These are phyloP conservation scores for Tausonia pullulans DNA, from an alignment of 1,284 basidiomycete species.

Conservation along the genomic window DNA sequence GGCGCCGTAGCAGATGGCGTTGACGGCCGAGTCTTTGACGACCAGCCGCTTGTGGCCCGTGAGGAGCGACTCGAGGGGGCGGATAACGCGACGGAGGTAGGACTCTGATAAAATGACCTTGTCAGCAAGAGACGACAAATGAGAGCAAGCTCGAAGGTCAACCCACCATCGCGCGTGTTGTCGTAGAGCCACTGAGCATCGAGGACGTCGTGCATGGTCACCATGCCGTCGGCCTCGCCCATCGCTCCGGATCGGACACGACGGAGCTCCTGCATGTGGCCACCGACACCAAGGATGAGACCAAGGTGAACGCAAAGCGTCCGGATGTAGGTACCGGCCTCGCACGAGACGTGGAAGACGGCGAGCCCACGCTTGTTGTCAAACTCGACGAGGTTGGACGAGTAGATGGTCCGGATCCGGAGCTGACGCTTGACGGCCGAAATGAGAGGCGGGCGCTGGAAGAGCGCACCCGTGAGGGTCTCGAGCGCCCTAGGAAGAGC, in stretches of 20 bases:
- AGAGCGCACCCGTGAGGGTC: conserved; percentile 94
- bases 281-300: conserved; percentile 87
- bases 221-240: conserved; percentile 95
- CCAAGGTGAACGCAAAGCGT: conserved; percentile 97
- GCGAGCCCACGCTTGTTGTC: conserved; percentile 95
- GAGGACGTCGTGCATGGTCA: conserved; percentile 99
- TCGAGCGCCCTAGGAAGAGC: conserved; percentile 86
- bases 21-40: conserved; percentile 97
- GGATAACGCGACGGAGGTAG: conserved; percentile 89
- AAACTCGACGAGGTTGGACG: conserved; percentile 91
- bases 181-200: conserved; percentile 99
- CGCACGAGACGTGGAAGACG: conserved; percentile 98
- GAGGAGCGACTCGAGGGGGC: conserved; percentile 87
- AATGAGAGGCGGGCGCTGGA: conserved; percentile 97
- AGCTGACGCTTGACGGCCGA: conserved; percentile 98
- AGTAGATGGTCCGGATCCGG: conserved; percentile 94
- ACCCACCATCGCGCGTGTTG: conserved; percentile 88
- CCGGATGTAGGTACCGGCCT: conserved; percentile 97
- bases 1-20: conserved; percentile 98
- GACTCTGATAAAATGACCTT: conserved; percentile 49
- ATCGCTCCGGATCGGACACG: conserved; percentile 91
- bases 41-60: conserved; percentile 98
- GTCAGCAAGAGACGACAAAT: neutral
- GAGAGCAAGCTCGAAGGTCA: conserved; percentile 2
- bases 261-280: conserved; percentile 98